phyloP scores from a whole-genome alignment of 495 filamentous ascomycete genomes.

The Neurospora cerealis region DNA sequence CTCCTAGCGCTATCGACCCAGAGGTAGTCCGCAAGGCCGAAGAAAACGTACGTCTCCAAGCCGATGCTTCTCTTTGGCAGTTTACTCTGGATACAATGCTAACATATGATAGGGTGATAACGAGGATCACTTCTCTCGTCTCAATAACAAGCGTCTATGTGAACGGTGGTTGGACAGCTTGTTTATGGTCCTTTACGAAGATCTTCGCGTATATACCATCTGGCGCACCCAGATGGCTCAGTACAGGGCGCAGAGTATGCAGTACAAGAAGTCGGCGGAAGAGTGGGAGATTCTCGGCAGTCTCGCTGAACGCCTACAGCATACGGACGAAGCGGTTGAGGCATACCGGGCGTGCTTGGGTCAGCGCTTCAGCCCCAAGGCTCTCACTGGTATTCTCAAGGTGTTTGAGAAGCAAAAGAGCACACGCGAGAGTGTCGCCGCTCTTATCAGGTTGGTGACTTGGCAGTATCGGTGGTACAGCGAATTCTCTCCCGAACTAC shows the following conservation, averaged over 20 bases:
- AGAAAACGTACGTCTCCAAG: slow-evolving; percentile 54
- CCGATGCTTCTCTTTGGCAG: not conserved
- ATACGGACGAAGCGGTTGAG: slow-evolving; percentile 78
- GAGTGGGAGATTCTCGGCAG: slow-evolving; percentile 98
- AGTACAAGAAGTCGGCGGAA: slow-evolving; percentile 90
- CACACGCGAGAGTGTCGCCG: slow-evolving; percentile 63
- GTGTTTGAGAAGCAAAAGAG: slow-evolving; percentile 62
- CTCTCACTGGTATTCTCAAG: slow-evolving; percentile 73
- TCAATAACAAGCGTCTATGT: slow-evolving; percentile 93
- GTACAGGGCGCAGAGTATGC: slow-evolving; percentile 75
- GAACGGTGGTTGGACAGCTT: slow-evolving; percentile 97
- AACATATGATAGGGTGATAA: slow-evolving; percentile 25
- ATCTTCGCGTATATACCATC: slow-evolving; percentile 95
- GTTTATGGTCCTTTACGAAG: slow-evolving; percentile 98
- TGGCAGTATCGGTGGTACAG: slow-evolving; percentile 99
- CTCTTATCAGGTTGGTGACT: slow-evolving; percentile 77
- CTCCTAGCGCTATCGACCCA: slow-evolving; percentile 70
- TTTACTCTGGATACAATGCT: slow-evolving; percentile 3
- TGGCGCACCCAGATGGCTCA: slow-evolving; percentile 97
- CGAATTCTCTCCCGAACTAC: slow-evolving; percentile 89
- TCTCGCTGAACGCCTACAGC: slow-evolving; percentile 84
- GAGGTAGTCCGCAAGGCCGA: slow-evolving; percentile 77
- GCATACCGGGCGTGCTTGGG: slow-evolving; percentile 77
- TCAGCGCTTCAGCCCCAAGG: slow-evolving; percentile 81
- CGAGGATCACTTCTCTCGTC: slow-evolving; percentile 50